Base-by-base conservation (phyloP, 805 yeast genomes). In the Suhomyces sp. region DNA sequence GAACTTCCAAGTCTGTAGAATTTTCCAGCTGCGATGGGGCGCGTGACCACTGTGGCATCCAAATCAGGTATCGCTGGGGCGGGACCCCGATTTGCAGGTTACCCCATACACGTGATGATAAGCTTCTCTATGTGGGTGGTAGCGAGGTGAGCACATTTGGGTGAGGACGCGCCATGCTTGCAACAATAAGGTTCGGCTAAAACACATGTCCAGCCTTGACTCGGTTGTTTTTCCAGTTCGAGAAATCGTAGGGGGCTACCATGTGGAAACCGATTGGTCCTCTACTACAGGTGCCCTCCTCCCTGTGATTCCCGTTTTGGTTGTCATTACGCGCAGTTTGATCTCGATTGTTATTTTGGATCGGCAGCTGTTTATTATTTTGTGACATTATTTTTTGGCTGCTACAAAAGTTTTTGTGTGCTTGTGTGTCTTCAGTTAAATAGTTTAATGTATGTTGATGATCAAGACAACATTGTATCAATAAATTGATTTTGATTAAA, bases 361-460 rank as follows among this genome's bases (percentile, higher is more conserved):
- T 19, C 41, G 22, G 39, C 5, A 13, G 10, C 6, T 37, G 41
- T 37, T 37, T 41, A 31, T 21, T 12, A 13, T 41, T 41, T 21
- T 41, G 44, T 9, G 44, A 10, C 24, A 40, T 21, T 41, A 20
- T 22, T 21, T 40, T 47, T 39, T 40, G 44, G 44, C 43, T 39
- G 48, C 40, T 27, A 46, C 41, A 19, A 22, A 31, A 25, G 19
- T 15, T 25, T 19, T 47, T 27, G 27, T 46, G 22, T 35, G 20
- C n/a, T 15, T 37, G 21, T 17, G 41, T 19, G 41, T 17, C 9
- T 37, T 37, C 19, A 37, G 41, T 37, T 17, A 6, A 35, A 35
- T 37, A 17, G 22, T 19, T 37, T 17, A 9, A 17, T 37, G 22
- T 33, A 9, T 33, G n/a, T 4, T n/a, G 39, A 33, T 33, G 10